phyloP scores from a whole-genome alignment of 164 flowering plant species.

The Litsea cubeba region DNA sequence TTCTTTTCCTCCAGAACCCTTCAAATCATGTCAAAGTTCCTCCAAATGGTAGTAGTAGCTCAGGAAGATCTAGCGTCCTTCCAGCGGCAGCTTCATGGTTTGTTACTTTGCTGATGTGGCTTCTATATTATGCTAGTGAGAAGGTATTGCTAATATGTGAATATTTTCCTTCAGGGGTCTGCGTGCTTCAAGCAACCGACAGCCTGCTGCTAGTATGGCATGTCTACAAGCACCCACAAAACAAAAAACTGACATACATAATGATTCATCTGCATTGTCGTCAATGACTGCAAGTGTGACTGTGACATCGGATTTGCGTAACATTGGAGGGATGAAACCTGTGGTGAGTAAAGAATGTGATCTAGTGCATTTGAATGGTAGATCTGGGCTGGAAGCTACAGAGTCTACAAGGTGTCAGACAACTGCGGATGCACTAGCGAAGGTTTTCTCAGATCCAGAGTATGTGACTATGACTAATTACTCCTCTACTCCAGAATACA shows the following conservation, averaged over 20 bases:
- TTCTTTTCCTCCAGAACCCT: constrained; percentile 33
- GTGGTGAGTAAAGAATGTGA: constrained; percentile 29
- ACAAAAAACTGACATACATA: constrained; percentile 37
- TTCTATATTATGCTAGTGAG: background rate
- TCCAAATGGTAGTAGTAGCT: constrained; percentile 47
- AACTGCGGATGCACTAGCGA: constrained; percentile 9
- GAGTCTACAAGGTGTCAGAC: constrained; percentile 15
- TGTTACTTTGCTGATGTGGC: background rate
- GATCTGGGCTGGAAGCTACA: constrained; percentile 23
- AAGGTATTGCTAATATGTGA: background rate
- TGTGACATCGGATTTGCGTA: constrained; percentile 24
- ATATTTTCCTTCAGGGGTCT: constrained; percentile 53
- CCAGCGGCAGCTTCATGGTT: constrained; percentile 95
- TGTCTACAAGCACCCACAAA: constrained; percentile 39
- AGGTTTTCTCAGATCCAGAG: constrained; percentile 13
- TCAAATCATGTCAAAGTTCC: constrained; percentile 39
- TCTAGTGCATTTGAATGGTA: constrained; percentile 18
- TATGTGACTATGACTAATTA: constrained; percentile 5
- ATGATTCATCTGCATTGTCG: constrained; percentile 29
- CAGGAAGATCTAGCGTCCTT: constrained; percentile 61
- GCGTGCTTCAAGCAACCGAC: constrained; percentile 43
- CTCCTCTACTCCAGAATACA: background rate
- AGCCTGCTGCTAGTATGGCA: constrained; percentile 27
- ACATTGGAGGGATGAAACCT: constrained; percentile 38
- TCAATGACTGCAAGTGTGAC: constrained; percentile 29